Conservation (phyloP, 202 grass and related monocot species). For the Cymbopogon flexuosus region DNA sequence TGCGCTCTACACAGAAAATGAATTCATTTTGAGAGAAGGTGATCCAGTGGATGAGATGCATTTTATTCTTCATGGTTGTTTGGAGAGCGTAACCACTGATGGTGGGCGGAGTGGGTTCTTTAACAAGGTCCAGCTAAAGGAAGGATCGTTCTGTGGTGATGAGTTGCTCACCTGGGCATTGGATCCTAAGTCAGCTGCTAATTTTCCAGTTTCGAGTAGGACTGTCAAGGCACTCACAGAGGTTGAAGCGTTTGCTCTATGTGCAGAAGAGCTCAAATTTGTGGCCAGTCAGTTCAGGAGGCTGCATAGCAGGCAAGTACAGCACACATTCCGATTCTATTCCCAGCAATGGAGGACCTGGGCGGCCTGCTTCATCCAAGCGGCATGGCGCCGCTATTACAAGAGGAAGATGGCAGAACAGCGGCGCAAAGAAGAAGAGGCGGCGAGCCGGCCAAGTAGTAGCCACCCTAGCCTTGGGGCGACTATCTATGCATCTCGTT, state of each 20-base stretch:
- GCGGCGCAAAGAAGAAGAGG: slow-evolving; percentile 50
- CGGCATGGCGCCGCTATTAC: slow-evolving; percentile 68
- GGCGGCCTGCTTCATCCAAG: slow-evolving; percentile 73
- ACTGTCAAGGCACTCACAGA: slow-evolving; percentile 62
- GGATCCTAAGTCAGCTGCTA: slow-evolving; percentile 65
- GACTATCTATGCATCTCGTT: slow-evolving; percentile 77
- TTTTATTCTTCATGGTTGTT: slow-evolving; percentile 68
- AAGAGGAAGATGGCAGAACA: slow-evolving; percentile 58
- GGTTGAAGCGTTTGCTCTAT: slow-evolving; percentile 66
- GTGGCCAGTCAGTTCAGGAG: slow-evolving; percentile 88
- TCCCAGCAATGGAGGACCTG: slow-evolving; percentile 82
- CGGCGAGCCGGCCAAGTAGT: slow-evolving; percentile 28
- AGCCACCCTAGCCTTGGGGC: slow-evolving; percentile 58
- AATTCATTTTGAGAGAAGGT: slow-evolving; percentile 77
- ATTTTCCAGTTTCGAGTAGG: slow-evolving; percentile 68
- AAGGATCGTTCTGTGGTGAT: slow-evolving; percentile 71
- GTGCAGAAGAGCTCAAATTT: slow-evolving; percentile 68
- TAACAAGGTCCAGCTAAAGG: slow-evolving; percentile 62
- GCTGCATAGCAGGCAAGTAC: slow-evolving; percentile 71
- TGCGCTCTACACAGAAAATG: slow-evolving; percentile 60
- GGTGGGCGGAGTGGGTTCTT: slow-evolving; percentile 80
- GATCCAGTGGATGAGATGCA: slow-evolving; percentile 92
- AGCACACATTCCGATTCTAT: slow-evolving; percentile 75
- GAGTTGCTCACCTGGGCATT: slow-evolving; percentile 84
- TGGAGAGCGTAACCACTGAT: slow-evolving; percentile 80